Evolutionary conservation across 2,329 filamentous ascomycete species (phyloP), one percentile per base, ranked within the genome.

Genomic region (Penicillium nordicum): DNA sequence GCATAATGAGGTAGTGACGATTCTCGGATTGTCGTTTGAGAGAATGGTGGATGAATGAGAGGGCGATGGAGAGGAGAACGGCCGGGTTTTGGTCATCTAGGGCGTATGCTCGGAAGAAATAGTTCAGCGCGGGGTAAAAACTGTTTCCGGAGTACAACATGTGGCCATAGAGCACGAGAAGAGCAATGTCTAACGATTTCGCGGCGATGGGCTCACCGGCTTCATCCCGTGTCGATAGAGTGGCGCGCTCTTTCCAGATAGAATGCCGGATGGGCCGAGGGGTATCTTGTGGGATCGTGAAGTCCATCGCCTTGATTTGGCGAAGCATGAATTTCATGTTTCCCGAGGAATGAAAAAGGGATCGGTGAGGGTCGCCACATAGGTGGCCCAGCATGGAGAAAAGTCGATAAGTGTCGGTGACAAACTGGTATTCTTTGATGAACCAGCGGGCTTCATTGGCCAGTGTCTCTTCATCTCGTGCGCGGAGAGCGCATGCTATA

Each of bases 11-110:
- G 68, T 90, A 93, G 69, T 97, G 93, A 1, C 94, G 81, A 70
- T 97, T 97, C 46, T 93, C 90, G 0, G 88, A 87, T 72, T 96
- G 90, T 2, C 93, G 84, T 72, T 97, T 97, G 68, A 97, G 82
- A 0, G 89, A 88, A 70, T 94, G 89, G 71, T 97, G 90, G 38
- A 97, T 84, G 72, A 96, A 97, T 30, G 88, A 87, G 12, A 94
- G 82, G 0, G 88, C 92, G 25, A 97, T 87, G 64, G 85, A 89
- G 11, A 99, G 82, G 60, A 91, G 88, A 61, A 97, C 83, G 66
- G 90, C 85, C 0, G 88, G 82, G 67, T 96, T 95, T 8, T 82
- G 74, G 0, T 89, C 88, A 62, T 92, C 87, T 2, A 97, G 76
- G 1, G 89, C 72, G 46, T 85, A 83, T 1, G 88, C 89, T 54